A percentile compares a stretch with the other conserved stretches of the same genome.
These are phyloP conservation scores for Suillus fuscotomentosus DNA, from an alignment of 768 basidiomycete genomes.

Conservation along the genomic window DNA sequence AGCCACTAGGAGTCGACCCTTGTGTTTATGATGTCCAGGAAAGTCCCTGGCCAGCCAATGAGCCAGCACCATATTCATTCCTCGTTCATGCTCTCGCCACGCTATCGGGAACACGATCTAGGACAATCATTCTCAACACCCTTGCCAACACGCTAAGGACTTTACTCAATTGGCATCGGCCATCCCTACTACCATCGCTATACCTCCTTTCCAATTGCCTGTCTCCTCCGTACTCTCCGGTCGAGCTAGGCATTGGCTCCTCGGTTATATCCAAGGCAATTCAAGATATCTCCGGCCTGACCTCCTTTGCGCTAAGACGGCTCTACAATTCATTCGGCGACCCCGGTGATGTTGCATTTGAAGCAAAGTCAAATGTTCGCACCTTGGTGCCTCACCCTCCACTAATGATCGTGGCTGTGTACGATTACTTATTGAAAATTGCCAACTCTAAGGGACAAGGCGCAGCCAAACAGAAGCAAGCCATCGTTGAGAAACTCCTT, in stretches of 20 bases:
- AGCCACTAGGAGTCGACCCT: slow-evolving; percentile 44
- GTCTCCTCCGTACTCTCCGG: slow-evolving; percentile 66
- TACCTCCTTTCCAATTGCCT: slow-evolving; percentile 84
- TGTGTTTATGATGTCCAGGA: slow-evolving; percentile 39
- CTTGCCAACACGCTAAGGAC: slow-evolving; percentile 75
- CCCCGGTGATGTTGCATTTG: slow-evolving; percentile 84
- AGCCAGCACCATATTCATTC: slow-evolving; percentile 65
- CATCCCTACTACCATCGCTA: slow-evolving; percentile 70
- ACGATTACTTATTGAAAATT: slow-evolving; percentile 66
- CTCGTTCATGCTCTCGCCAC: slow-evolving; percentile 61
- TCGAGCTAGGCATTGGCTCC: slow-evolving; percentile 69
- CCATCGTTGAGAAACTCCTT: slow-evolving; percentile 77
- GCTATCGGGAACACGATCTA: slow-evolving; percentile 67
- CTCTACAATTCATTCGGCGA: slow-evolving; percentile 79
- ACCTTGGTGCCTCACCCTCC: slow-evolving; percentile 74
- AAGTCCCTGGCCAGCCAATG: slow-evolving; percentile 40
- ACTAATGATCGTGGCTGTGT: slow-evolving; percentile 62
- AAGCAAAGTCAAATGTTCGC: slow-evolving; percentile 73
- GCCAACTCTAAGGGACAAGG: slow-evolving; percentile 71
- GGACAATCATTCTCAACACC: slow-evolving; percentile 64
- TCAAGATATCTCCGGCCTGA: slow-evolving; percentile 70
- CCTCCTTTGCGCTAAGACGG: slow-evolving; percentile 52
- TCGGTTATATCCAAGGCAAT: slow-evolving; percentile 69
- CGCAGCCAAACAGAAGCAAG: slow-evolving; percentile 72
- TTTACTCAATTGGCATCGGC: slow-evolving; percentile 61